phyloP scores from a whole-genome alignment of 306 rosid species.

The Cicer yamashitae region DNA sequence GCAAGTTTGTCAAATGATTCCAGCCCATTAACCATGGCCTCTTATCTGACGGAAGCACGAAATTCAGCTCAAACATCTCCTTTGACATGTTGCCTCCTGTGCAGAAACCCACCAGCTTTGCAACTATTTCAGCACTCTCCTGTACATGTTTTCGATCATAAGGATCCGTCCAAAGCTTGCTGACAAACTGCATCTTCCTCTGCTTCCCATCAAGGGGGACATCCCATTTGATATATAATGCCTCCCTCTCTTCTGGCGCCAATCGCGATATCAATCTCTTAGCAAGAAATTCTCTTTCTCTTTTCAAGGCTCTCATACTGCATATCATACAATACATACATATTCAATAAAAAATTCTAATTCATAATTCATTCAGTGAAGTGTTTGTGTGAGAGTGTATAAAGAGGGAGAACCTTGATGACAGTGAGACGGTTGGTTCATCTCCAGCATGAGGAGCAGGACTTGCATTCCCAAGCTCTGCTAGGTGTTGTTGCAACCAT shows the following conservation, averaged over 20 bases:
- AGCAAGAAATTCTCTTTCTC: conserved; percentile 95
- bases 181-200: conserved; percentile 80
- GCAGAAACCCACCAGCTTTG: conserved; percentile 91
- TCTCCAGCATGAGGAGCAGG: conserved; percentile 91
- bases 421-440: conserved; percentile 78
- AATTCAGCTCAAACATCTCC: conserved; percentile 97
- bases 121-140: conserved; percentile 96
- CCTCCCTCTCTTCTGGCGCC: conserved; percentile 82
- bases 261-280: conserved; percentile 86
- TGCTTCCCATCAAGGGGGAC: conserved; percentile 97
- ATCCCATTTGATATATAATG: conserved; percentile 86
- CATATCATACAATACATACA: conserved; percentile 39
- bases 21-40: conserved; percentile 91
- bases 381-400: neutral
- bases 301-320: conserved; percentile 79
- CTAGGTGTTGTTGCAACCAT: conserved; percentile 93
- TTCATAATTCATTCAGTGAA: neutral
- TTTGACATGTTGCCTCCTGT: conserved; percentile 92
- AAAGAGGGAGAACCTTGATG: conserved; percentile 75
- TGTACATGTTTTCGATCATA: conserved; percentile 78
- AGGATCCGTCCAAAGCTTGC: conserved; percentile 94
- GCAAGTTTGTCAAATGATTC: conserved; percentile 84
- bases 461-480: conserved; percentile 90
- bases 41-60: conserved; percentile 85
- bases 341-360: conserved; percentile 17